Base-by-base conservation (phyloP, 2,329 filamentous ascomycete species). In the Fusarium sacchari region DNA sequence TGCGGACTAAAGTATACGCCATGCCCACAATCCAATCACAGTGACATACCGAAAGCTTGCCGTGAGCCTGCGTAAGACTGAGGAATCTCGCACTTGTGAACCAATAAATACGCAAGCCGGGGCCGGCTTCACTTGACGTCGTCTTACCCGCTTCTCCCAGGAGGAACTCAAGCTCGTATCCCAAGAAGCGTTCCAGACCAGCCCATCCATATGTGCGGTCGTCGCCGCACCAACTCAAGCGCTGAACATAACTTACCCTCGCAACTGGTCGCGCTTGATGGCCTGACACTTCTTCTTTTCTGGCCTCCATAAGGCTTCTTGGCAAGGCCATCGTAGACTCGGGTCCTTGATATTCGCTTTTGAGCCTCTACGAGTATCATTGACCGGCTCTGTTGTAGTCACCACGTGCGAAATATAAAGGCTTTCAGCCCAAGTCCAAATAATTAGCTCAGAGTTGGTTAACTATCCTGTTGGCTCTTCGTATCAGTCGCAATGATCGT, bases 151-250 rank as follows among this genome's bases (percentile, higher is more conserved):
- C n/a, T 18, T 24, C n/a, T 12, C 40, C n/a, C 0, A 18, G 15
- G 14, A 24, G 1, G 40, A 42, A 7, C 15, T 11, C 6, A 13
- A 9, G 17, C 17, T 26, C 17, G 11, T 26, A 0, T 44, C 3
- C 5, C 8, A 43, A 43, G 42, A 43, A 24, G 42, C 7, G 3
- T 2, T 14, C 32, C 14, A 34, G 14, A 2, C 32, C 32, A 43
- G 40, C n/a, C 15, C 1, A 1, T 44, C 3, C 0, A 24, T 13
- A 26, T 44, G 1, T 44, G 2, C 24, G 0, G 0, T 4, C 11
- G 0, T 17, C 17, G 11, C 26, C 11, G 4, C 42, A 4, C 7
- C 5, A 6, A 4, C 42, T 13, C 17, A 26, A 44, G 24, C 7
- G 13, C 5, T 34, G 4, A 34, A 34, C 32, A 34, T 34, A 3